Evolutionary conservation across 2,329 filamentous ascomycete genomes (phyloP), one percentile per base, ranked within the genome.

Genomic region (Fusarium transvaalense): DNA sequence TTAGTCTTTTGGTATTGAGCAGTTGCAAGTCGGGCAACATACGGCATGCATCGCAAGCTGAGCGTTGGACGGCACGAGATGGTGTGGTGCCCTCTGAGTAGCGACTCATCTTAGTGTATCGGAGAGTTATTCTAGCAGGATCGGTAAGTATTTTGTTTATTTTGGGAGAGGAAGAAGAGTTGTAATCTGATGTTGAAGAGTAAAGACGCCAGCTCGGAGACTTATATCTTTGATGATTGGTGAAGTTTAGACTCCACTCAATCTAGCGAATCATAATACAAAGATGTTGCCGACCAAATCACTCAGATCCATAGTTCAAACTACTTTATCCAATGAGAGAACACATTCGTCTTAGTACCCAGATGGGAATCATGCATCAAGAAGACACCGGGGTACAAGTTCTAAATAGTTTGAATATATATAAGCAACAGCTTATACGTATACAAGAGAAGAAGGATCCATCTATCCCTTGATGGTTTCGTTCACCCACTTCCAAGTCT

Each of bases 401-500:
- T 25, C 21, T 3, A 17, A 23, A 23, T 41, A 14, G 23, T 23
- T 23, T 14, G n/a, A 4, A 37, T n/a, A 12, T 19, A 17, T n/a
- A 17, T 37, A 37, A 10, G 6, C 12, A 5, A 10, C 17, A n/a
- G 2, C 3, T 2, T 35, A 35, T 10, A 25, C 5, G 7, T 21
- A 14, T 19, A 5, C 6, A 9, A 3, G 12, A 27, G 10, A 5
- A n/a, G 12, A 19, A 12, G 9, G 2, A 12, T 0, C 10, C 10
- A 6, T 5, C 29, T 19, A 64, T 1, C 15, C 4, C 14, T 52
- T 38, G 5, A 69, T 51, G 3, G 47, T 56, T 12, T 57, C 42
- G 8, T 34, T 47, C 2, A 75, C 55, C 73, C 73, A 75, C 14
- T 61, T 58, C 73, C 73, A 75, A 13, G 56, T 75, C 27, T 66